Evolutionary conservation across 2,329 filamentous ascomycete species (phyloP).

Genomic region (Albophoma yamanashiensis): DNA sequence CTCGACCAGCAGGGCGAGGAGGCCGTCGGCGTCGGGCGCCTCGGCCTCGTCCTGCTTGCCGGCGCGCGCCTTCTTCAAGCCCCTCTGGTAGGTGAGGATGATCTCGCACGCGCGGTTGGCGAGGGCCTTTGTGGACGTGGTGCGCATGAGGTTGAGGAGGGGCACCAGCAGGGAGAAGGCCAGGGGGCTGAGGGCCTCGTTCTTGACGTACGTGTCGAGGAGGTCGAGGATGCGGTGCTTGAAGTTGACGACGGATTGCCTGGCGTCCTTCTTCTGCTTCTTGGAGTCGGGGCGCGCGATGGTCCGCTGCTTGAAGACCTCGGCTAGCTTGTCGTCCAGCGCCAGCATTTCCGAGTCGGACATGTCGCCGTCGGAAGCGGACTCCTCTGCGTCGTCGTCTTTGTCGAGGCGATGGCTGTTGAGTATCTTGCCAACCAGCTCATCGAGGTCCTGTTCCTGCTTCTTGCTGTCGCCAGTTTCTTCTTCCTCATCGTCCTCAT

Average conservation of each 20-base stretch:
- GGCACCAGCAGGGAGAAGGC: constrained; percentile 64
- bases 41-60: constrained; percentile 19
- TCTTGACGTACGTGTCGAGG: constrained; percentile 73
- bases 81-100: constrained; percentile 60
- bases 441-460: constrained; percentile 48
- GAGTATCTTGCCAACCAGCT: constrained; percentile 67
- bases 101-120: constrained; percentile 63
- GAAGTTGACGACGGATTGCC: constrained; percentile 83
- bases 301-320: constrained; percentile 72
- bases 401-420: constrained; percentile 58
- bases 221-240: constrained; percentile 90
- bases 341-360: constrained; percentile 92
- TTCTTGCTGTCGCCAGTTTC: constrained; percentile 29
- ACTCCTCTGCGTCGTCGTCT: constrained; percentile 42
- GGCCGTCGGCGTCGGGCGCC: constrained; percentile 26
- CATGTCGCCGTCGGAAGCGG: constrained; percentile 69
- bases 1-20: constrained; percentile 48
- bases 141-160: constrained; percentile 63
- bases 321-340: constrained; percentile 70
- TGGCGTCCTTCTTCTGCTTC: constrained; percentile 78
- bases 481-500: constrained; percentile 28
- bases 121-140: constrained; percentile 66
- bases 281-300: constrained; percentile 56
- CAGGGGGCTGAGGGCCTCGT: constrained; percentile 57
- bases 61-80: constrained; percentile 44